Evolutionary conservation across 257 asterid species (phyloP).

Genomic region (Paulownia fortunei): DNA sequence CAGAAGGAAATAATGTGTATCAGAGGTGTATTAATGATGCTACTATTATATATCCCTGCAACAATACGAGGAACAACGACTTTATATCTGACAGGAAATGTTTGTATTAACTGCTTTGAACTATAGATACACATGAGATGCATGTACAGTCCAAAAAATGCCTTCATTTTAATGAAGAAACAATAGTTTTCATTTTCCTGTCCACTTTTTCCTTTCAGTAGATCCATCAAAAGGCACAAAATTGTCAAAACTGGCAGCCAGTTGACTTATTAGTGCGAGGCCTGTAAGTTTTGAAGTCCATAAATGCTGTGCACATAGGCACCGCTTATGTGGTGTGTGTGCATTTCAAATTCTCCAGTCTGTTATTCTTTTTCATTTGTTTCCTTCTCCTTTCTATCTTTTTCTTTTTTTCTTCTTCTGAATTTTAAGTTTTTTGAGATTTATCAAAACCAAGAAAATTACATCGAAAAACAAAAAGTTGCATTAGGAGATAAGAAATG

Average conservation of each 20-base stretch:
- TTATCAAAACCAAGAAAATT: not conserved
- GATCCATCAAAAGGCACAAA: not conserved
- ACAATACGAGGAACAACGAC: not conserved
- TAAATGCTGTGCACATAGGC: not conserved
- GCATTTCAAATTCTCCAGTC: not conserved
- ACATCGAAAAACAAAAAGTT: not conserved
- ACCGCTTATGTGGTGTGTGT: not conserved
- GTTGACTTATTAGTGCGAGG: conserved; percentile 18
- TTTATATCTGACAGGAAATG: not conserved
- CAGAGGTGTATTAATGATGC: not conserved
- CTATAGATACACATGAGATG: not conserved
- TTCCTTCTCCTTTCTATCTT: not conserved
- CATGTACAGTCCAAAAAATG: not conserved
- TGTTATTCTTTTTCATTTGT: not conserved
- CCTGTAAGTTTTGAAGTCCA: not conserved
- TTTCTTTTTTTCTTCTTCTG: not conserved
- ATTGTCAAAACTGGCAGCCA: not conserved
- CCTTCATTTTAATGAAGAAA: not conserved
- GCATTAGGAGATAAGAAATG: not conserved
- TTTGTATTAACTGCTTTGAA: not conserved
- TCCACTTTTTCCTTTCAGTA: not conserved
- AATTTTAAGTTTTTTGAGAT: not conserved
- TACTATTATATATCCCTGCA: not conserved
- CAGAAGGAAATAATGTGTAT: no score
- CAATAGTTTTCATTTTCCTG: not conserved